Evolutionary conservation across 257 asterid genomes (phyloP), one percentile per base, ranked within the genome.

Genomic region (Fraxinus americana): DNA sequence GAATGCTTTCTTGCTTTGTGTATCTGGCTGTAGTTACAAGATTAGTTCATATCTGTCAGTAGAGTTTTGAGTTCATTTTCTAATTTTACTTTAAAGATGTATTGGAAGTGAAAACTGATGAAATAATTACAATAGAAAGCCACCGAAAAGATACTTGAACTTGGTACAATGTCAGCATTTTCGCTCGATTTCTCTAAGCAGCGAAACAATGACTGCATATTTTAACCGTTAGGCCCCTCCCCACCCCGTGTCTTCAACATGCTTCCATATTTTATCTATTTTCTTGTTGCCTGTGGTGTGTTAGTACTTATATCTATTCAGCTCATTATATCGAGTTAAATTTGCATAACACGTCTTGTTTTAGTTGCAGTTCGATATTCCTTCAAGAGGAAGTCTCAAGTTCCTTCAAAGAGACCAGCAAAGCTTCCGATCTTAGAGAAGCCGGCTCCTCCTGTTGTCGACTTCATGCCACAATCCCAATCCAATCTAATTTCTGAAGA

Each of bases 21-120:
- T 77, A 77, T 79, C 88, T 27, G 90, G 90, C 43, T 84, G 90
- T 25, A 86, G 87, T 71, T 84, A 75, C 84, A 86, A 86, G 88
- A 87, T 80, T 23, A 65, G 84, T 84, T 71, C 35, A n/a, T 16
- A 16, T 59, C 14, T 63, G 72, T 34, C 59, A 50, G 7, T 21
- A 63, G 30, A 52, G 38, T 11, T 11, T 14, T 27, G 5, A 48
- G n/a, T 27, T 16, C 29, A 6, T 52, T 29, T 30, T 29, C 36
- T 30, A 6, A 73, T 38, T 30, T 74, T 61, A 48, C n/a, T 1
- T 6, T 36, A 7, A 36, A 36, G 41, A 1, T 36, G 9, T 5
- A 5, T 5, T 5, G 5, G 41, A 36, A 36, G 9, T 36, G 41
- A 36, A 36, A 36, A 36, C 1, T 36, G 41, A 5, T 36, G 41